These are phyloP conservation scores for Speleostelium caveatum DNA, from an alignment of 78 protist species.

Conservation along the genomic window DNA sequence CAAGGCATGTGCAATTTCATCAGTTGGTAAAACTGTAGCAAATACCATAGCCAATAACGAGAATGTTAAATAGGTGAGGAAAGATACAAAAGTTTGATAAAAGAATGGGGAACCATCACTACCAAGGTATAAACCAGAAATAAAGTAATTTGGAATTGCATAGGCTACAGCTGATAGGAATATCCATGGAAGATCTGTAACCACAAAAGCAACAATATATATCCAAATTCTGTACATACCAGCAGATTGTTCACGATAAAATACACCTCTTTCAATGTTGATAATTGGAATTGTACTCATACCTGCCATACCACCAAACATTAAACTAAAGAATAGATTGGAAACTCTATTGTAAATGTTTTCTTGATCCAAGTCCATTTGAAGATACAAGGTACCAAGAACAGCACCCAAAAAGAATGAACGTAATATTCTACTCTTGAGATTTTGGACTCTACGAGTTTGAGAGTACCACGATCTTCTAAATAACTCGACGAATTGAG, in stretches of 20 bases:
- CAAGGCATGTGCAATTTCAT: conserved; percentile 50
- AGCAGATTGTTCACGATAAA: conserved; percentile 70
- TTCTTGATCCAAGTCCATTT: conserved; percentile 45
- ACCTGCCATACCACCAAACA: conserved; percentile 79
- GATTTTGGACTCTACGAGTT: conserved; percentile 39
- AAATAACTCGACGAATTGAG: conserved; percentile 39
- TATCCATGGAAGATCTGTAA: conserved; percentile 56
- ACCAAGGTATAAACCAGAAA: conserved; percentile 19
- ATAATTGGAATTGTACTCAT: conserved; percentile 64
- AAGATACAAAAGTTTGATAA: conserved; percentile 20
- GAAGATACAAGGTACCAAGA: conserved; percentile 62
- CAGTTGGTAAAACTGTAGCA: conserved; percentile 57
- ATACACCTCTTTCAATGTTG: conserved; percentile 73
- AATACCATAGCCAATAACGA: conserved; percentile 37
- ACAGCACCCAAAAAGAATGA: conserved; percentile 55
- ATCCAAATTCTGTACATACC: conserved; percentile 74
- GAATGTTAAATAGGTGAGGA: conserved; percentile 28
- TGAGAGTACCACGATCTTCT: conserved; percentile 45
- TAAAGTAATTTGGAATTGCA: conserved; percentile 51
- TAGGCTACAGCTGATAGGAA: conserved; percentile 43
- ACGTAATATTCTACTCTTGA: conserved; percentile 49
- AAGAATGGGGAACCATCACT: conserved; percentile 54
- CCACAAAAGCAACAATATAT: conserved; percentile 43
- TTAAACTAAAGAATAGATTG: conserved; percentile 62
- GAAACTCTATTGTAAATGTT: conserved; percentile 45